These are phyloP conservation scores for Scalesia atractyloides DNA, from an alignment of 129 eudicot species.

Conservation along the genomic window DNA sequence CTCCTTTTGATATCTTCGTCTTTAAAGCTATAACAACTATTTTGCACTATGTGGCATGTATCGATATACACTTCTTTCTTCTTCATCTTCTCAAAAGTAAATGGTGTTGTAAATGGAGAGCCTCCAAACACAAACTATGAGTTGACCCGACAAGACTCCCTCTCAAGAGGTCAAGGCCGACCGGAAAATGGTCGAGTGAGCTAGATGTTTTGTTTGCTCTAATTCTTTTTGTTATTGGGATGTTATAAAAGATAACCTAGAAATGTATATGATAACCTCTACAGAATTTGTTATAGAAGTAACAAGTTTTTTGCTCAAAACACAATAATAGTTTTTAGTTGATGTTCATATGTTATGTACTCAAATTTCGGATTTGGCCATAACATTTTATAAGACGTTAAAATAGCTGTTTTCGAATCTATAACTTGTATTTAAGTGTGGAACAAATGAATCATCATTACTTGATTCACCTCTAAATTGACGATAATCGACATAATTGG, in stretches of 20 bases:
- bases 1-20: constrained; percentile 16
- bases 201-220: constrained; percentile 15
- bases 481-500: too few relatives aligned
- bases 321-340: not conserved
- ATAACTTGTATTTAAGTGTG: too few relatives aligned
- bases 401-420: too few relatives aligned
- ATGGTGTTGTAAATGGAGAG: constrained; percentile 37
- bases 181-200: constrained; percentile 19
- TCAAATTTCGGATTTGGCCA: too few relatives aligned
- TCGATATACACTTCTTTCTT: constrained; percentile 71
- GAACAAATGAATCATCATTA: too few relatives aligned
- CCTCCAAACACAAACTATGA: constrained; percentile 43
- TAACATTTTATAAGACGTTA: too few relatives aligned
- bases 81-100: constrained; percentile 70
- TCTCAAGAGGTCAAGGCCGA: constrained; percentile 36
- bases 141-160: constrained; percentile 73
- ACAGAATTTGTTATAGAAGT: constrained; percentile 1
- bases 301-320: not conserved
- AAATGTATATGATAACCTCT: constrained; percentile 31
- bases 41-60: constrained; percentile 81
- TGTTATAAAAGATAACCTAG: constrained; percentile 25
- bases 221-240: not conserved
- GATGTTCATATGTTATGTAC: too few relatives aligned
- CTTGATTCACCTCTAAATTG: too few relatives aligned
- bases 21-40: constrained; percentile 5